A percentile compares a stretch with the other conserved stretches of the same genome.
Evolutionary conservation across 331 rosid genomes (phyloP).

Genomic region (Erythrophleum ivorense): DNA sequence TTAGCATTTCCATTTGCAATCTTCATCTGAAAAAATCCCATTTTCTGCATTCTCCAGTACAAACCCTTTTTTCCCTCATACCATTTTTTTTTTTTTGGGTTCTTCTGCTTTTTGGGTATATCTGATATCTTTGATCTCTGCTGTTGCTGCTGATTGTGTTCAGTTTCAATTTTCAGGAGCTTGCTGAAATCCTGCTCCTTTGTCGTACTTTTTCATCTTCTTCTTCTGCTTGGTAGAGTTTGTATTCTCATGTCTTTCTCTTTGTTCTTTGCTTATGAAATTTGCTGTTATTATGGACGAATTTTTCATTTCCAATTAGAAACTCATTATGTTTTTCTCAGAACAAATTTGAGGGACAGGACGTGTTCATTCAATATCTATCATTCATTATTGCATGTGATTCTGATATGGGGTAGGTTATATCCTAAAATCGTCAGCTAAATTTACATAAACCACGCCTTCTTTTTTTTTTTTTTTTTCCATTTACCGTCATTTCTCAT

Average conservation of each 20-base stretch:
- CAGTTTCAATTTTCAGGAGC: slow-evolving; percentile 34
- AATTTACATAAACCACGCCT: slow-evolving; percentile 8
- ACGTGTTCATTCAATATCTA: not conserved
- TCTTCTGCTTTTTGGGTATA: not conserved
- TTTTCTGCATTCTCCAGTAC: slow-evolving; percentile 28
- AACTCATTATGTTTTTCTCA: not conserved
- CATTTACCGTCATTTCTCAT: not conserved
- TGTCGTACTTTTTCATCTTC: not conserved
- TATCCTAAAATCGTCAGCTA: not conserved
- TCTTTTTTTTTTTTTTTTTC: not conserved
- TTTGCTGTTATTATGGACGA: not conserved
- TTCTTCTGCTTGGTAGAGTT: slow-evolving; percentile 23
- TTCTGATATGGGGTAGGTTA: not conserved
- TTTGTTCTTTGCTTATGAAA: not conserved
- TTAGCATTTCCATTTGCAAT: not conserved
- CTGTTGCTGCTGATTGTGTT: slow-evolving; percentile 32
- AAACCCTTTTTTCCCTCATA: not conserved
- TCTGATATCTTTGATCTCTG: slow-evolving; percentile 4
- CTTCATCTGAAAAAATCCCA: not conserved
- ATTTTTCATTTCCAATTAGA: not conserved
- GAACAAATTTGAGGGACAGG: not conserved
- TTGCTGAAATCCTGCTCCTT: slow-evolving; percentile 45
- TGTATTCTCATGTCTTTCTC: slow-evolving; percentile 17
- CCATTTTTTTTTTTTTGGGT: not conserved
- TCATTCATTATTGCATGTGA: slow-evolving; percentile 29